Evolutionary conservation across 495 filamentous ascomycete genomes (phyloP).

Genomic region (Lichenothelia convexa): DNA sequence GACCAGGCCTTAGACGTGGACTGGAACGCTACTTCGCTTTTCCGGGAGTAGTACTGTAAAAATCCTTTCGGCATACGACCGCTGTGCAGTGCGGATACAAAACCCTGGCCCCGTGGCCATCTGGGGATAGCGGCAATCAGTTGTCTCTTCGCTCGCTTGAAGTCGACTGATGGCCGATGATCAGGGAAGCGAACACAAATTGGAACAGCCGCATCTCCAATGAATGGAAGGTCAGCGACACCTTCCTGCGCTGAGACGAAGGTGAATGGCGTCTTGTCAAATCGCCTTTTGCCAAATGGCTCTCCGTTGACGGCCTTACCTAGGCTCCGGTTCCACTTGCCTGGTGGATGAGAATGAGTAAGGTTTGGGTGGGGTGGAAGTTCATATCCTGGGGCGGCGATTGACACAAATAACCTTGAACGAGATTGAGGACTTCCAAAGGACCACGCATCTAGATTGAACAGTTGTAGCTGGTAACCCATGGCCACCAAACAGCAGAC

Average conservation of each 20-base stretch:
- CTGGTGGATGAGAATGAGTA: conserved; percentile 35
- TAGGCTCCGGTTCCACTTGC: conserved; percentile 20
- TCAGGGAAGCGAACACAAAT: conserved; percentile 43
- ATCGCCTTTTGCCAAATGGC: conserved; percentile 33
- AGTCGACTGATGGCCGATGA: conserved; percentile 28
- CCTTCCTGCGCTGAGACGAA: conserved; percentile 31
- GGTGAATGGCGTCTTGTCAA: conserved; percentile 35
- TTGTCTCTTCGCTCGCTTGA: conserved; percentile 9
- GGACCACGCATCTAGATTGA: conserved; percentile 48
- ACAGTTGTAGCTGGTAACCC: conserved; percentile 51
- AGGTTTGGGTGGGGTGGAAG: conserved; percentile 33
- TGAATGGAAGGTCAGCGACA: conserved; percentile 37
- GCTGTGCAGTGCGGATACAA: conserved; percentile 15
- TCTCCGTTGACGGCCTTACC: conserved; percentile 43
- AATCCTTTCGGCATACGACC: conserved; percentile 18
- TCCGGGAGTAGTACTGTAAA: conserved; percentile 12
- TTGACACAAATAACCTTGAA: conserved; percentile 43
- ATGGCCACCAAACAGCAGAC: conserved; percentile 50
- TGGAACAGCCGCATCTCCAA: conserved; percentile 34
- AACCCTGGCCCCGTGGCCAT: conserved; percentile 9
- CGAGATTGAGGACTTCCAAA: conserved; percentile 43
- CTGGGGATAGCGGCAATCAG: conserved; percentile 24
- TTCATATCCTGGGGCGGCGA: conserved; percentile 40
- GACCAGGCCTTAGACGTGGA: conserved; percentile 24
- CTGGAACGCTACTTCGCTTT: conserved; percentile 4